Base-by-base conservation (phyloP, 139 green algal species). In the Picochlorum costavermella region DNA sequence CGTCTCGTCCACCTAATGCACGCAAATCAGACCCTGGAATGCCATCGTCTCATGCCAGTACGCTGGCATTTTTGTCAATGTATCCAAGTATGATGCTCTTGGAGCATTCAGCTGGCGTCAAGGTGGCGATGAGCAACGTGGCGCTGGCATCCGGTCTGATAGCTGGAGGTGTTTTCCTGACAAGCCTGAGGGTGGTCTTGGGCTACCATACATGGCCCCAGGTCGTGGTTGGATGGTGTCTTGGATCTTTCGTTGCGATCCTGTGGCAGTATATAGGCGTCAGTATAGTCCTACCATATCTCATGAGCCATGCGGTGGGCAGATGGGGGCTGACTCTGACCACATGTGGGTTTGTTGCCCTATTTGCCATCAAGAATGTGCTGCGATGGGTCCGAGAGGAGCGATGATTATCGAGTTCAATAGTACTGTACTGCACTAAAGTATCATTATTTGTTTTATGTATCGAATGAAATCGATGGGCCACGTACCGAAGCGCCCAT, bases 131-230 rank as follows among this genome's bases (percentile, higher is more conserved):
- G 33, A 40, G 33, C 33, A 40, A 40, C 33, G 33, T 40, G 33
- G 20, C 23, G 17, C 16, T 59, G 51, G n/a, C 23, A 33, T 20
- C 1, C 20, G 8, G n/a, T 3, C 14, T 36, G 13, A 5, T 11
- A 48, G 25, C 30, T 5, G 3, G 10, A n/a, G 43, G 65, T 12
- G 17, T 53, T 6, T 33, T 67, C 36, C 70, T 86, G 72, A 78
- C 79, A 0, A 90, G 79, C 75, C 75, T 91, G 28, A 65, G 84
- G 1, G 83, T 91, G 12, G 31, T 56, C 1, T 59, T 84, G 3
- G 83, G 84, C 5, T 91, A 81, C 44, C 85, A 92, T 74, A 92
- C 82, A 2, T 40, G 63, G 16, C 66, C 76, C 0, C 85, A 92
- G 63, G 79, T 90, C 12, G 6, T 76, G 2, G 84, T 84, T 5